Evolutionary conservation across 208 protist species (phyloP).

Genomic region (Leishmania mexicana): DNA sequence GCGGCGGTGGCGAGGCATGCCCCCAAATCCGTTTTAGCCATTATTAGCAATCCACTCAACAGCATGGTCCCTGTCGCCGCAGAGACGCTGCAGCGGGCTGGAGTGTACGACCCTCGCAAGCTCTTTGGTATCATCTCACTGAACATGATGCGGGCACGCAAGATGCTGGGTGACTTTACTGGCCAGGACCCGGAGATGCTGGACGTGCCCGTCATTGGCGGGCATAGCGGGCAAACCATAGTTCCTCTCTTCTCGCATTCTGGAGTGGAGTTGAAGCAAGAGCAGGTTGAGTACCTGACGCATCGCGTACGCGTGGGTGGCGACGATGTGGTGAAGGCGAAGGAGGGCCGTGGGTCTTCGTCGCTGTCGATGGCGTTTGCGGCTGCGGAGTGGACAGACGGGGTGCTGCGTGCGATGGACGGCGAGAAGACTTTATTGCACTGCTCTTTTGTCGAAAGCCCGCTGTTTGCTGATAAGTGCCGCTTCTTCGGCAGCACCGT

Average conservation of each 20-base stretch:
- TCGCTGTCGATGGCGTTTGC: constrained; percentile 71
- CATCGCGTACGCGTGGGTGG: constrained; percentile 74
- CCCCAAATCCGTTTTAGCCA: constrained; percentile 80
- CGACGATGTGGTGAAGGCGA: constrained; percentile 75
- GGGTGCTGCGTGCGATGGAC: constrained; percentile 65
- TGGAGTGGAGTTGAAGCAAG: constrained; percentile 38
- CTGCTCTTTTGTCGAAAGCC: constrained; percentile 65
- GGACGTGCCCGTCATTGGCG: constrained; percentile 88
- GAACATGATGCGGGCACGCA: constrained; percentile 81
- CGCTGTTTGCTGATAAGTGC: constrained; percentile 41
- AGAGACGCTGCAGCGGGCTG: constrained; percentile 78
- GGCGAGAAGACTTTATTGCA: constrained; percentile 63
- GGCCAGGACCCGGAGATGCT: constrained; percentile 43
- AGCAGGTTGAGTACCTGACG: constrained; percentile 64
- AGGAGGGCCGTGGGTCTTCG: constrained; percentile 74
- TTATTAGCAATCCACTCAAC: constrained; percentile 96
- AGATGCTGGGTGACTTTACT: constrained; percentile 60
- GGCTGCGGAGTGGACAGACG: constrained; percentile 62
- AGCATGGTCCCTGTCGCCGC: constrained; percentile 92
- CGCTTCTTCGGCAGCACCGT: constrained; percentile 82
- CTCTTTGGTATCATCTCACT: constrained; percentile 92
- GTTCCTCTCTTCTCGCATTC: constrained; percentile 91
- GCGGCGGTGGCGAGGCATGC: constrained; percentile 71
- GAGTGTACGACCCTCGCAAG: constrained; percentile 80
- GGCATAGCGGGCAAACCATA: constrained; percentile 94